Conservation (phyloP, 345 rosid genomes). For the Lepidium didymum region DNA sequence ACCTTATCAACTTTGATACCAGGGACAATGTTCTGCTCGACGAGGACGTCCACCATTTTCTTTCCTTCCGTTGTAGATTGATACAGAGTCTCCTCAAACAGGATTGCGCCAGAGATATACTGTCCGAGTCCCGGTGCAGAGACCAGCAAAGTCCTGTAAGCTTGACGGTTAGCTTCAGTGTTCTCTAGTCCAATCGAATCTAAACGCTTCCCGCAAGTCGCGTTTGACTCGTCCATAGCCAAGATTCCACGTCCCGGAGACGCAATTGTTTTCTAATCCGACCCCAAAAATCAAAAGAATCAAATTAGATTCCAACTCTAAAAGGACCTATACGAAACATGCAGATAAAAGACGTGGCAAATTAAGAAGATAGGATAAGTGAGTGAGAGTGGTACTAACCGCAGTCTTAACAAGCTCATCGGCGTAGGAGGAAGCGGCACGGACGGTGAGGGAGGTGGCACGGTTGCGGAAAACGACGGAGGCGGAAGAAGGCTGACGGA, state of each 20-base stretch:
- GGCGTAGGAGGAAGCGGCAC: slow-evolving; percentile 75
- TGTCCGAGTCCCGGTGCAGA: slow-evolving; percentile 78
- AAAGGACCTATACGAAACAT: background rate
- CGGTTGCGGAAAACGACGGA: slow-evolving; percentile 44
- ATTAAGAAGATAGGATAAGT: background rate
- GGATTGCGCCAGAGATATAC: slow-evolving; percentile 85
- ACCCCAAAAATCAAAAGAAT: background rate
- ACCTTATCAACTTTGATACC: slow-evolving; percentile 99
- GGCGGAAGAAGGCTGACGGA: slow-evolving; percentile 57
- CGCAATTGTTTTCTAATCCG: slow-evolving; percentile 76
- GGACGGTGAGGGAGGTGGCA: slow-evolving; percentile 46
- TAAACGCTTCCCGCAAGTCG: slow-evolving; percentile 94
- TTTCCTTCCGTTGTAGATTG: slow-evolving; percentile 82
- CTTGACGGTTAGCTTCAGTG: slow-evolving; percentile 96
- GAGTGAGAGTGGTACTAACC: slow-evolving; percentile 35
- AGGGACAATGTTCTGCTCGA: slow-evolving; percentile 85
- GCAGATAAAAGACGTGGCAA: slow-evolving; percentile 12
- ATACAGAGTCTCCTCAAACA: slow-evolving; percentile 96
- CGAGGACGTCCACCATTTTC: slow-evolving; percentile 90
- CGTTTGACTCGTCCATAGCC: slow-evolving; percentile 98
- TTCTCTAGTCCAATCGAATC: slow-evolving; percentile 93
- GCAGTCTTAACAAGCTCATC: slow-evolving; percentile 98
- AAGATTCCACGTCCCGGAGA: slow-evolving; percentile 96
- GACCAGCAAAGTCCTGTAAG: slow-evolving; percentile 83
- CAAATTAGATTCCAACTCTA: background rate